A percentile compares a stretch with the other conserved stretches of the same genome.
Conservation (phyloP, 306 rosid genomes). For the Argentina anserina region DNA sequence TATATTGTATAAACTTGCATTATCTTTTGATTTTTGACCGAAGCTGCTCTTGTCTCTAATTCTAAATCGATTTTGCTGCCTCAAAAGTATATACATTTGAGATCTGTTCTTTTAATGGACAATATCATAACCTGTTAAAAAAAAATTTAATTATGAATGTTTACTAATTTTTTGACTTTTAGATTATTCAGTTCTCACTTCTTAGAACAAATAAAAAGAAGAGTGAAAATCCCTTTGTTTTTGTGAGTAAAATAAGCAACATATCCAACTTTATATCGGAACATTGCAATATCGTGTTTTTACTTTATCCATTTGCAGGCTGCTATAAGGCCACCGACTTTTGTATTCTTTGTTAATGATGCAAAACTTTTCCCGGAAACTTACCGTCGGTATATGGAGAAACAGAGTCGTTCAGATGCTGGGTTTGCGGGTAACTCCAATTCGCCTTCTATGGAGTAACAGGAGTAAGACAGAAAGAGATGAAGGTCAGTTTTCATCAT, state of each 20-base stretch:
- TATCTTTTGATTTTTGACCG: background rate
- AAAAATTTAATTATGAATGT: too few relatives aligned
- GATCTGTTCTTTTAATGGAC: background rate
- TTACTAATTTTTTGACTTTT: background rate
- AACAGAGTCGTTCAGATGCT: slow-evolving; percentile 76
- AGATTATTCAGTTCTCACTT: background rate
- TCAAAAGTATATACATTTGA: background rate
- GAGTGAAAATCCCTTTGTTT: background rate
- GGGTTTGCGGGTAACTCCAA: slow-evolving; percentile 93
- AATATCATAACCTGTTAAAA: background rate
- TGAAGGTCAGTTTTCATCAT: slow-evolving; percentile 48
- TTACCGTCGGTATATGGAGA: slow-evolving; percentile 85
- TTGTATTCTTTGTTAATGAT: slow-evolving; percentile 93
- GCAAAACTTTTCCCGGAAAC: slow-evolving; percentile 87
- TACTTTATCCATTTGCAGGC: slow-evolving; percentile 56
- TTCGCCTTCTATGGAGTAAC: slow-evolving; percentile 89
- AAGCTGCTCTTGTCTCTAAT: slow-evolving; percentile 2
- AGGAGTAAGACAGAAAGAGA: slow-evolving; percentile 62
- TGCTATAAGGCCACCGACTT: slow-evolving; percentile 94
- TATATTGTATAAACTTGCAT: background rate
- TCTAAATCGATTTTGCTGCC: background rate
- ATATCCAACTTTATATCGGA: background rate
- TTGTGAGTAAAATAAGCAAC: background rate
- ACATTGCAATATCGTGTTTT: background rate
- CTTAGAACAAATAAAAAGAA: background rate